phyloP scores from a whole-genome alignment of 345 rosid genomes.

The Theobroma cacao region DNA sequence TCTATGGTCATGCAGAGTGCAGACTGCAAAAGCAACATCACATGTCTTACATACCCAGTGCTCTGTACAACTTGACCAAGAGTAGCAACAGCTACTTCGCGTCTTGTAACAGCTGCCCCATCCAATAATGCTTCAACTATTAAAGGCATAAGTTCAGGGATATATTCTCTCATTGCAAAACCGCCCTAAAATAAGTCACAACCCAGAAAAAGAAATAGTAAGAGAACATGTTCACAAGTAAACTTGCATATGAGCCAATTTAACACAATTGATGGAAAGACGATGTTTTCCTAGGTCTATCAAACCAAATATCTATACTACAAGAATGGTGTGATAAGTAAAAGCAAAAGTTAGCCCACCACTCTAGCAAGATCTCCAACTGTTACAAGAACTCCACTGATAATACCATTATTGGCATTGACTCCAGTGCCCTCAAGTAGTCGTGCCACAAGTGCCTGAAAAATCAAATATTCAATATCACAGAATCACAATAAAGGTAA shows the following conservation, averaged over 20 bases:
- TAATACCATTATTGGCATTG: slow-evolving; percentile 81
- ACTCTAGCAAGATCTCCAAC: slow-evolving; percentile 99
- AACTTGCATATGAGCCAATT: neutral
- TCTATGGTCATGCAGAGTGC: neutral
- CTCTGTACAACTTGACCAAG: slow-evolving; percentile 99
- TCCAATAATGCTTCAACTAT: slow-evolving; percentile 96
- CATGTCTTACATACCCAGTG: slow-evolving; percentile 67
- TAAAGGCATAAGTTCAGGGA: slow-evolving; percentile 92
- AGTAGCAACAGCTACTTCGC: slow-evolving; percentile 98
- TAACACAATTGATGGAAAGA: neutral
- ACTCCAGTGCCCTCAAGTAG: slow-evolving; percentile 81
- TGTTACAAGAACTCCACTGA: slow-evolving; percentile 94
- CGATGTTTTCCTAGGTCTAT: neutral
- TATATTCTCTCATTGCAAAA: slow-evolving; percentile 88
- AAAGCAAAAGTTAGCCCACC: slow-evolving; percentile 51
- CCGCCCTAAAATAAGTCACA: slow-evolving; percentile 71
- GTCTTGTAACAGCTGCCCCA: slow-evolving; percentile 93
- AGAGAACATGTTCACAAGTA: neutral
- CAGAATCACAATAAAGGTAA: neutral
- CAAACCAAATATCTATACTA: neutral
- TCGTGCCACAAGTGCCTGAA: slow-evolving; percentile 94
- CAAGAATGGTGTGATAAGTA: neutral
- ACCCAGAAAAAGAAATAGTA: slow-evolving; percentile 9
- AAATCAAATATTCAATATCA: slow-evolving; percentile 22
- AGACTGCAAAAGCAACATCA: neutral